Base-by-base conservation (phyloP, 495 filamentous ascomycete genomes). In the Penicillium cinerascens region DNA sequence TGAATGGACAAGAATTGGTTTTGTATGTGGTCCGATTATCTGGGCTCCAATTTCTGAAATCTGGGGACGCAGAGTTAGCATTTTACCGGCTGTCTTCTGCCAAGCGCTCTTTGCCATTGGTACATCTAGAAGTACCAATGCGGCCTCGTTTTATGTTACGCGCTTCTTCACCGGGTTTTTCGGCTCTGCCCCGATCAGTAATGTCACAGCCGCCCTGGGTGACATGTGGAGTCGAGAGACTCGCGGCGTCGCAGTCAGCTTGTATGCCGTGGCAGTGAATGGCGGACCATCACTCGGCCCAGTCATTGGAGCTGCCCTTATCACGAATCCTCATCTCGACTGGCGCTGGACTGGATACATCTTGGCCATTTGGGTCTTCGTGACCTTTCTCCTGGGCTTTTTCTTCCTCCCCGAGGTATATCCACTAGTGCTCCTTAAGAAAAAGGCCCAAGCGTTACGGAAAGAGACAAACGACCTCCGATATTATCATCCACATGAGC, bases 101-200 rank as follows among this genome's bases (percentile, higher is more conserved):
- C 63, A 78, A 0, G 72, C 59, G 1, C 41, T 81, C 11, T 74
- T 78, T 50, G 66, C 63, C 13, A 76, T 79, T 10, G 76, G 66
- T 1, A 74, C 70, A 9, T 73, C 73, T 4, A 59, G 52, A 6
- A 68, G 68, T 46, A 72, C 58, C 23, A 70, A 64, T 38, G 51
- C 67, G 0, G 47, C 65, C 44, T 17, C 73, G 0, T 42, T 79
- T 8, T 63, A 80, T 16, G 54, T 78, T 6, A 72, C 69, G 5
- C 67, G 75, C 1, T 79, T 75, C 40, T 75, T 80, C 41, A 64
- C 60, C 0, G 78, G 78, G 0, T 51, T 80, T n/a, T 78, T 78
- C 52, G 76, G 69, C 4, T 74, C 72, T 2, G 72, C 69, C 4
- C 72, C 77, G 3, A 61, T 79, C 7, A 75, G 73, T 35, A 69